Evolutionary conservation across 2,329 filamentous ascomycete genomes (phyloP).

Genomic region (Aschersonia sp.): DNA sequence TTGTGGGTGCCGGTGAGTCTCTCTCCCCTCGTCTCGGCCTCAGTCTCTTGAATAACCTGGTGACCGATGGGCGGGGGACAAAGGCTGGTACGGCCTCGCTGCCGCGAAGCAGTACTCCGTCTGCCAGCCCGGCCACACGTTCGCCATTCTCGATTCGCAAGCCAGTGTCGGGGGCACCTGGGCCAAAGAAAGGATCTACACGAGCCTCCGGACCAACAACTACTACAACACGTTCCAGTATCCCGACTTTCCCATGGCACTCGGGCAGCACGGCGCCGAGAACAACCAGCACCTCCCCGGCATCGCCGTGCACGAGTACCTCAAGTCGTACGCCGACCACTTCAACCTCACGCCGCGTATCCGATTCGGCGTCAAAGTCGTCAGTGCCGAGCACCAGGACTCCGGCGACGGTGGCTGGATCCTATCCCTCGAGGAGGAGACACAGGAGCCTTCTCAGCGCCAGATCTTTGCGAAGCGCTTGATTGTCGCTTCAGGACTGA

Average conservation of each 20-base stretch:
- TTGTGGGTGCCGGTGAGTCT: constrained; percentile 37
- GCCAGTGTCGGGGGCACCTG: constrained; percentile 53
- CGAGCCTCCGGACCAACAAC: constrained; percentile 60
- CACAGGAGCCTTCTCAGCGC: not conserved
- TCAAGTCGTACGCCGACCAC: constrained; percentile 27
- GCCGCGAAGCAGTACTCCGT: constrained; percentile 47
- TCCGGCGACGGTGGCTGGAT: constrained; percentile 25
- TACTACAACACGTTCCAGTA: constrained; percentile 59
- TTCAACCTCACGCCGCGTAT: constrained; percentile 27
- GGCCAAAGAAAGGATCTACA: constrained; percentile 52
- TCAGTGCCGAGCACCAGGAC: constrained; percentile 26
- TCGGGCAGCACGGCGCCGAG: constrained; percentile 32
- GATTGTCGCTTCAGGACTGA: constrained; percentile 40
- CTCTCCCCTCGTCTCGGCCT: not conserved
- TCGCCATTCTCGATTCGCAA: constrained; percentile 43
- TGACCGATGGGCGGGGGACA: too few relatives aligned
- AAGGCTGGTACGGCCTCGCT: constrained; percentile 36
- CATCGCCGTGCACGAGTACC: constrained; percentile 29
- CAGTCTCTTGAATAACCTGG: not conserved
- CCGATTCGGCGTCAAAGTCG: constrained; percentile 22
- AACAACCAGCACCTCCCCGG: constrained; percentile 33
- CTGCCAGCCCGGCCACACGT: constrained; percentile 38
- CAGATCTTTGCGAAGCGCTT: constrained; percentile 27
- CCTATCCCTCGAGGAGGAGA: constrained; percentile 11
- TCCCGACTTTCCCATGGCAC: constrained; percentile 56